A percentile compares a stretch with the other conserved stretches of the same genome.
phyloP scores from a whole-genome alignment of 225 moss, liverwort and hornwort species.

The Polytrichum formosum region DNA sequence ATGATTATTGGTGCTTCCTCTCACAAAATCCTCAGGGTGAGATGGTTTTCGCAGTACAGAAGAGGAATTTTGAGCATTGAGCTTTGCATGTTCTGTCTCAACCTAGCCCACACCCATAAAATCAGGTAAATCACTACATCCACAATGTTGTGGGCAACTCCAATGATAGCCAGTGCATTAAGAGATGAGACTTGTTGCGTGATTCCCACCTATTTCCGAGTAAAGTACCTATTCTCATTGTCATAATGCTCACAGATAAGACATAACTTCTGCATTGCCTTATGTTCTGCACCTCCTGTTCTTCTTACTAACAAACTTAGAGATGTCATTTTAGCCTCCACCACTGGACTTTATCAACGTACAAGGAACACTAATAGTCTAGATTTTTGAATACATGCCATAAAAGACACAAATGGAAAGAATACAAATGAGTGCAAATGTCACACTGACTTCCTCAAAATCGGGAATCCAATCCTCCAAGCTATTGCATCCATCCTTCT shows the following conservation, averaged over 20 bases:
- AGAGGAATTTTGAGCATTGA: conserved; percentile 86
- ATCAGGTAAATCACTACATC: neutral
- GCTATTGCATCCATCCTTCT: conserved; percentile 16
- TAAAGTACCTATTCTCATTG: too few relatives aligned
- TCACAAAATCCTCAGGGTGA: conserved; percentile 82
- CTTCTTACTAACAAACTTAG: neutral
- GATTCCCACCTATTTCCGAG: too few relatives aligned
- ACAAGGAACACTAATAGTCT: too few relatives aligned
- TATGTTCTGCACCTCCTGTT: neutral
- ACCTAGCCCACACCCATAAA: conserved; percentile 40
- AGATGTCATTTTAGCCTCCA: neutral
- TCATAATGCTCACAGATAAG: too few relatives aligned
- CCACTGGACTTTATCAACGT: too few relatives aligned
- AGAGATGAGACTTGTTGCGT: too few relatives aligned
- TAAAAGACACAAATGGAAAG: too few relatives aligned
- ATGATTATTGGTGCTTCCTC: conserved; percentile 89
- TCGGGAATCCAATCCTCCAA: conserved; percentile 74
- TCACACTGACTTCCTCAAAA: conserved; percentile 65
- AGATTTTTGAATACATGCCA: too few relatives aligned
- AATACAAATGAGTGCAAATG: neutral
- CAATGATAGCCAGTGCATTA: too few relatives aligned
- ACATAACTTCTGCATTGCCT: neutral
- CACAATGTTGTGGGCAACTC: too few relatives aligned
- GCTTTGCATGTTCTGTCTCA: conserved; percentile 71
- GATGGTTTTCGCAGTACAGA: conserved; percentile 91